Evolutionary conservation across 1,139 yeast genomes (phyloP).

Genomic region (Blastobotrys raffinosifermentans): DNA sequence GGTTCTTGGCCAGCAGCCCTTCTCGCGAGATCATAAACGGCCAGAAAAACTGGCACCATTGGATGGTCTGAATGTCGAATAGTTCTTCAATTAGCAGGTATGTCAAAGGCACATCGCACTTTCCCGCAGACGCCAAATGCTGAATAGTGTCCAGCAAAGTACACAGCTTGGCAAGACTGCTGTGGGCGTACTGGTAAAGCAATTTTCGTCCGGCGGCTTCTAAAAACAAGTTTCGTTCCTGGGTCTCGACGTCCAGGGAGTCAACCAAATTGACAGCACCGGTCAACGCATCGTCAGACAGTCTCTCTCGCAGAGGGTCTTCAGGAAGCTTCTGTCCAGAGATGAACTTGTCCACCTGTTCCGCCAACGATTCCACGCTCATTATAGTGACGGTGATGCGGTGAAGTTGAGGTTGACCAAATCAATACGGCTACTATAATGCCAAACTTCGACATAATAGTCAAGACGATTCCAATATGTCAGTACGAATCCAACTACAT

Average conservation of each 20-base stretch:
- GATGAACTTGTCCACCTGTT: too few species aligned
- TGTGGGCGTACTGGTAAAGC: slow-evolving; percentile 7
- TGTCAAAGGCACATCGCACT: slow-evolving; percentile 23
- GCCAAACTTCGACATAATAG: too few species aligned
- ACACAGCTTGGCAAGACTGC: slow-evolving; percentile 10
- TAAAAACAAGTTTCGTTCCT: neutral
- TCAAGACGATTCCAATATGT: too few species aligned
- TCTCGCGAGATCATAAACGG: slow-evolving; percentile 31
- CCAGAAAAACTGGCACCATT: slow-evolving; percentile 35
- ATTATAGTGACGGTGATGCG: too few species aligned
- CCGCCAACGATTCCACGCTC: too few species aligned
- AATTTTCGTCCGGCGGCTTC: slow-evolving; percentile 9
- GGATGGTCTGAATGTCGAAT: slow-evolving; percentile 32
- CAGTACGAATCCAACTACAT: too few species aligned
- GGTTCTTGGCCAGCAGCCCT: slow-evolving; percentile 22
- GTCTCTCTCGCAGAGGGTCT: too few species aligned
- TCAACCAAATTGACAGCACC: too few species aligned
- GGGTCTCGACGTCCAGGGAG: neutral
- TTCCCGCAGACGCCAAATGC: slow-evolving; percentile 14
- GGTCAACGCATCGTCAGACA: too few species aligned
- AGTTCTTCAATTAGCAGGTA: slow-evolving; percentile 32
- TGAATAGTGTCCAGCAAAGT: slow-evolving; percentile 19
- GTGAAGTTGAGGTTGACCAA: too few species aligned
- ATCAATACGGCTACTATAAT: too few species aligned
- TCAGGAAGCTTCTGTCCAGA: too few species aligned